Evolutionary conservation across 306 rosid genomes (phyloP), one percentile per base, ranked within the genome.

Genomic region (Pyrus betulifolia): DNA sequence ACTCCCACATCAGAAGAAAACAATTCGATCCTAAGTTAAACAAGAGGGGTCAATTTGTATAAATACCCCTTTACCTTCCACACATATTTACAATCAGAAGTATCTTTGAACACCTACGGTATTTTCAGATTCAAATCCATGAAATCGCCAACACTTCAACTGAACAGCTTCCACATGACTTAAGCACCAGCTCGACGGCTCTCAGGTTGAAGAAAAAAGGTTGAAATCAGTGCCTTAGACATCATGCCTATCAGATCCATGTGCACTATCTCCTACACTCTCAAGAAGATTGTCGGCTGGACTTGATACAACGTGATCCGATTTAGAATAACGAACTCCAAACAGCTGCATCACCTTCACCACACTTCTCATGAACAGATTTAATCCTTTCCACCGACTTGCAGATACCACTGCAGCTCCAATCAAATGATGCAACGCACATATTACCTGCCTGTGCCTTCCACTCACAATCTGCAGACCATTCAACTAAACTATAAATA

Each of bases 331-430:
- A 72, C 9, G 97, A 92, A 82, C 85, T 89, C 97, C 97, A 95
- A 76, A 92, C 86, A 27, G 97, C 97, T 65, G 83, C 97, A 71
- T 85, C 93, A 51, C 97, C 99, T 83, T 95, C 99, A 63, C 97
- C 97, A 67, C 99, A 95, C 70, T 85, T 95, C n/a, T 91, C 88
- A 72, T 95, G 97, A 22, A 95, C 99, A 79, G 44, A 80, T 80
- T 95, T 95, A 75, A 95, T 95, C 85, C 85, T 92, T 88, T 95
- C 97, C 74, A 95, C 99, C 15, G 99, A 95, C 74, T 95, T 92
- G 89, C 99, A 95, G 88, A 95, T 92, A 74, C 99, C 99, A n/a
- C 99, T 95, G 82, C 99, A 95, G 83, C 97, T 92, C 99, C 97
- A 95, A 81, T 95, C 97, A 59, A 95, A 95, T 1, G 99, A 95